phyloP scores from a whole-genome alignment of 352 stramenopile species.

The Phytophthora constricta region DNA sequence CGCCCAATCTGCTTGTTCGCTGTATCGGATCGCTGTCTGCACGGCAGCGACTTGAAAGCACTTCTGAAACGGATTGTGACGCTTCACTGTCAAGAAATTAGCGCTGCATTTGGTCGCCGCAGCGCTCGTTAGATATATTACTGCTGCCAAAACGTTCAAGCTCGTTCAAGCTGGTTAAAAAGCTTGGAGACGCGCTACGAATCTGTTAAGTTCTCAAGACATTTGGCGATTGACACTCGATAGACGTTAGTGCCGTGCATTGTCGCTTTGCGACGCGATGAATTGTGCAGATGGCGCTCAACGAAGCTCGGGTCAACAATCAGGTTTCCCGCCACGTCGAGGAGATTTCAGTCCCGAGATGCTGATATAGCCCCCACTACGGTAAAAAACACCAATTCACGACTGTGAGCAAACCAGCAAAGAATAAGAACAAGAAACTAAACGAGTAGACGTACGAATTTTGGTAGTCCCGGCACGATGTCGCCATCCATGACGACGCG shows the following conservation, averaged over 20 bases:
- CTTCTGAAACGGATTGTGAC: conserved; percentile 12
- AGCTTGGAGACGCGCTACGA: conserved; percentile 14
- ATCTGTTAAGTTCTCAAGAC: conserved; percentile 57
- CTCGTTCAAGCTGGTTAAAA: not conserved
- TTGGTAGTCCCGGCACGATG: conserved; percentile 75
- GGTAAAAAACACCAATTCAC: not conserved
- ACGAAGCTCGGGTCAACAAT: conserved; percentile 87
- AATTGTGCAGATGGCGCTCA: conserved; percentile 74
- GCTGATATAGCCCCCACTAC: conserved; percentile 80
- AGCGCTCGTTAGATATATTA: conserved; percentile 18
- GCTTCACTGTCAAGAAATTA: not conserved
- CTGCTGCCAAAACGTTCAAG: not conserved
- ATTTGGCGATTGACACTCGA: conserved; percentile 66
- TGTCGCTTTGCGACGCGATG: conserved; percentile 68
- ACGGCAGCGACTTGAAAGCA: not conserved
- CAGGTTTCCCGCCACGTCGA: conserved; percentile 77
- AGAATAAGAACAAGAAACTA: conserved; percentile 3
- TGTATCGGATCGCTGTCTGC: not conserved
- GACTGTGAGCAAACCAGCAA: conserved; percentile 3
- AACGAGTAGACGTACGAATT: conserved; percentile 59
- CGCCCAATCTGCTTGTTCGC: conserved; percentile 1
- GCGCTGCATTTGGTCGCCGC: conserved; percentile 3
- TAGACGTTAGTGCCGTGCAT: conserved; percentile 75
- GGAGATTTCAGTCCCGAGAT: conserved; percentile 76
- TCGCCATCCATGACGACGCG: conserved; percentile 85